phyloP scores from a whole-genome alignment of 139 green algal species.

The Bryopsis sp. region DNA sequence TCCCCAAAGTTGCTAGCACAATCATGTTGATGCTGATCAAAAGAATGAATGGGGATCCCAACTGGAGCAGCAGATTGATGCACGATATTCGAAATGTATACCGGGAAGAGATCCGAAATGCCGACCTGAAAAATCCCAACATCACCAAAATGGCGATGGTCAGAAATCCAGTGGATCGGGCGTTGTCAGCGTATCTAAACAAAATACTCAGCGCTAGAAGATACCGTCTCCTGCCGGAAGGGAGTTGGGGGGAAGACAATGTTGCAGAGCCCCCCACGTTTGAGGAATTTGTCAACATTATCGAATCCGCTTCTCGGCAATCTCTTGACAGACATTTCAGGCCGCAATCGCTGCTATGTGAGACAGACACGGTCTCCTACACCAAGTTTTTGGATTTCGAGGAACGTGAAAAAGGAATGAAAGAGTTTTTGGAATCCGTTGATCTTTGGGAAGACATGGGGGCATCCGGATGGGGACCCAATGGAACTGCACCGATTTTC shows the following conservation, averaged over 20 bases:
- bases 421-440: slow-evolving; percentile 1
- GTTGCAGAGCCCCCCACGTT: not conserved
- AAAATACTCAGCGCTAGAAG: not conserved
- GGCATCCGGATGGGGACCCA: slow-evolving; percentile 9
- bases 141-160: slow-evolving; percentile 12
- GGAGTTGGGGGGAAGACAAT: not conserved
- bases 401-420: slow-evolving; percentile 9
- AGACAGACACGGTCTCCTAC: not conserved
- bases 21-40: not conserved
- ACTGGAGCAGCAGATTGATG: not conserved
- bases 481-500: slow-evolving; percentile 6
- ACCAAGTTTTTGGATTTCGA: not conserved
- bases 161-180: not conserved
- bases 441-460: slow-evolving; percentile 8
- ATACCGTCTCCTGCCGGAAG: slow-evolving; percentile 3
- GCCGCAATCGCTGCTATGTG: slow-evolving; percentile 8
- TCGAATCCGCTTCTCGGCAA: too few relatives aligned
- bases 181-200: slow-evolving; percentile 5
- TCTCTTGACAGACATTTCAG: slow-evolving; percentile 5
- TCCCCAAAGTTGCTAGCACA: not conserved
- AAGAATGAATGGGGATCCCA: not conserved
- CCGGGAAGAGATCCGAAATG: too few relatives aligned
- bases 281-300: slow-evolving; percentile 1
- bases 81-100: not conserved
- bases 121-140: too few relatives aligned